phyloP scores from a whole-genome alignment of 176 grass and related monocot genomes.

The Microstegium vimineum region DNA sequence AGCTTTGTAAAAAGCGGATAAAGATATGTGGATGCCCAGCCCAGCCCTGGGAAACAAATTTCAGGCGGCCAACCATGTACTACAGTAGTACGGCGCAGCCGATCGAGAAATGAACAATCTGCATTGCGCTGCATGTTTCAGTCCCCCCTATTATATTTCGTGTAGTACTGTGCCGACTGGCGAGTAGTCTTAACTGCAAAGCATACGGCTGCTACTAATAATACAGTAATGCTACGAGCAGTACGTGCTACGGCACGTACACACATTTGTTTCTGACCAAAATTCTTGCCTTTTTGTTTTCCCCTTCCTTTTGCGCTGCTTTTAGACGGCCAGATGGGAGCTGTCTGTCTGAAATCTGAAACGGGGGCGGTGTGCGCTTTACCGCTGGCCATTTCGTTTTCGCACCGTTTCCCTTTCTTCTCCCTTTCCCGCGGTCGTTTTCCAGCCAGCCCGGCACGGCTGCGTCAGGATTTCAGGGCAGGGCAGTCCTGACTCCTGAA shows the following conservation, averaged over 20 bases:
- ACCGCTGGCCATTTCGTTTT: neutral
- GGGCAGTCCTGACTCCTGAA: neutral
- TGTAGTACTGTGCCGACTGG: neutral
- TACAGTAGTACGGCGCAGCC: neutral
- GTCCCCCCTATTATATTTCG: neutral
- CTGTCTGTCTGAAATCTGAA: neutral
- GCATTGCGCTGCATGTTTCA: neutral
- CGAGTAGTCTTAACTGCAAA: conserved; percentile 1
- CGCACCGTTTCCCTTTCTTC: neutral
- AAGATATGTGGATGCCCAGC: conserved; percentile 16
- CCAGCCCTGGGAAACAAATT: neutral
- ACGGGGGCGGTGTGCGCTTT: neutral
- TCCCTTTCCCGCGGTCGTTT: conserved; percentile 1
- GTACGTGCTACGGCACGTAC: neutral
- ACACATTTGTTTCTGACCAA: neutral
- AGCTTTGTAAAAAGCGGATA: neutral
- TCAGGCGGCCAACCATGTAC: neutral
- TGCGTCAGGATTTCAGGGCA: neutral
- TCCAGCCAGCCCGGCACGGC: neutral
- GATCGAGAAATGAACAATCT: neutral
- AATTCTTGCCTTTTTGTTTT: neutral
- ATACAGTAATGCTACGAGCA: neutral
- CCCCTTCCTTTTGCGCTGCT: neutral
- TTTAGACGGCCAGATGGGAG: neutral
- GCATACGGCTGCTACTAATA: neutral